These are phyloP conservation scores for Pseudoneurospora amorphoporcata DNA, from an alignment of 495 filamentous ascomycete species.

Conservation along the genomic window DNA sequence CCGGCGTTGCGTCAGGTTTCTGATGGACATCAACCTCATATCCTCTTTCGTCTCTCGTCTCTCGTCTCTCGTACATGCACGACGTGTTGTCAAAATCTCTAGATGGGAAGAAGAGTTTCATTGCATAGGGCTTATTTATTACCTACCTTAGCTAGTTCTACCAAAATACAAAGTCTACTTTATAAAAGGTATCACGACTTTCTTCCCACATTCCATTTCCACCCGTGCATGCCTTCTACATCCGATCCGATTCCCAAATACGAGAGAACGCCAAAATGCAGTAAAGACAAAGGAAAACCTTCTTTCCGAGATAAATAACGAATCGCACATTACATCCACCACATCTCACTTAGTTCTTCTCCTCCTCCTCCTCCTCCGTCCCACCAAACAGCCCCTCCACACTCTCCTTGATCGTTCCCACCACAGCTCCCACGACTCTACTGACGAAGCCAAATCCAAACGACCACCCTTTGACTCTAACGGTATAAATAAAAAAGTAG, in stretches of 20 bases:
- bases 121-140: too few relatives aligned
- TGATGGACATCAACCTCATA: too few relatives aligned
- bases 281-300: neutral
- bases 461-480: slow-evolving; percentile 60
- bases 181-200: neutral
- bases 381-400: neutral
- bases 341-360: neutral
- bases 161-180: neutral
- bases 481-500: slow-evolving; percentile 77
- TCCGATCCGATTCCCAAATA: neutral
- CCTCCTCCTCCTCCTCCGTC: neutral
- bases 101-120: too few relatives aligned
- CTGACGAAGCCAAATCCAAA: slow-evolving; percentile 50
- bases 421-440: neutral
- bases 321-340: neutral
- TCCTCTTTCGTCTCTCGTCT: too few relatives aligned
- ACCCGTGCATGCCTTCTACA: neutral
- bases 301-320: neutral
- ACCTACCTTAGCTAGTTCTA: too few relatives aligned
- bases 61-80: too few relatives aligned
- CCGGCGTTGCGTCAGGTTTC: too few relatives aligned
- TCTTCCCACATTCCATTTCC: neutral
- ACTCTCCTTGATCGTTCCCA: neutral
- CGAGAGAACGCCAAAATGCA: neutral
- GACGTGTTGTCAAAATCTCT: too few relatives aligned